Evolutionary conservation across 306 rosid genomes (phyloP), one percentile per base, ranked within the genome.

Genomic region (Lathyrus oleraceus): DNA sequence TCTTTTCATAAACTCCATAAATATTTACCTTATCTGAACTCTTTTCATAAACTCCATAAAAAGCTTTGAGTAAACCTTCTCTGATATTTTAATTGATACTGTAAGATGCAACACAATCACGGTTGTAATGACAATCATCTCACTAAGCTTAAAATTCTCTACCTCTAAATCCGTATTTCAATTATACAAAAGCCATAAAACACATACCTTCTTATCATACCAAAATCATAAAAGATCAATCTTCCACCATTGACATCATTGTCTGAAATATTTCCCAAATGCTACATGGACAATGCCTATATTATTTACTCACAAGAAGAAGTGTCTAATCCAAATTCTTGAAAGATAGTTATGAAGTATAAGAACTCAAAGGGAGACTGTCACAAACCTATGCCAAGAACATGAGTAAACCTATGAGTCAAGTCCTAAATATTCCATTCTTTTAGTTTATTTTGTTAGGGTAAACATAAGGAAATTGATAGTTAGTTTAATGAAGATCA

Each of bases 191-290:
- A 7, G 68, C 70, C 62, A 62, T 51, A 62, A 17, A 70, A 57
- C 70, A 71, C 58, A 39, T 83, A 91, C 99, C 99, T 94, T 74
- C 99, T 97, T 96, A 95, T 95, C 99, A 95, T 95, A 76, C 99
- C 99, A 85, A 95, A 95, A 81, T 95, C 99, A 69, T 95, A 95
- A 79, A 95, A 95, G 83, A 95, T 95, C 95, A 95, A 91, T 79
- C 99, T 84, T 70, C 99, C 99, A 77, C 99, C 99, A 86, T 95
- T 91, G 71, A 95, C 86, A 83, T 95, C 99, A 82, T 95, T 97
- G 21, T 91, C 99, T 36, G 97, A 97, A 81, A 95, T 95, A 74
- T 95, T 95, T 79, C 97, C 97, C 40, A 97, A 97, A 76, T 95
- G 99, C 99, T 95, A 85, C 84, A 75, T 70, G 44, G 45, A 82